phyloP scores from a whole-genome alignment of 1,284 basidiomycete species.

The Heterobasidion irregulare region DNA sequence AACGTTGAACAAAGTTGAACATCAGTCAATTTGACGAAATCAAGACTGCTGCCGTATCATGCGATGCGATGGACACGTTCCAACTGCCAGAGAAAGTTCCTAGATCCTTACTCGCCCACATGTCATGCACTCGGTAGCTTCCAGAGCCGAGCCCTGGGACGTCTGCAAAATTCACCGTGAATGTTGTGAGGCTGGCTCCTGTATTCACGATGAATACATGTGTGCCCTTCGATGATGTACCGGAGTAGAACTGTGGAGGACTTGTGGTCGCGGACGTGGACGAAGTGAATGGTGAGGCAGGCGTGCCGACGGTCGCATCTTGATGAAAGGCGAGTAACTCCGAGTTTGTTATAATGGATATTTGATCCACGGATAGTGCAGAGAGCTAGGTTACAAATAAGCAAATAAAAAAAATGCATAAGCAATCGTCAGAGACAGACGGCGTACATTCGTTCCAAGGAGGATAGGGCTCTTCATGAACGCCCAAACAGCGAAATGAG shows the following conservation, averaged over 20 bases:
- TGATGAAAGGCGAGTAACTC: slow-evolving; percentile 49
- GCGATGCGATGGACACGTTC: slow-evolving; percentile 32
- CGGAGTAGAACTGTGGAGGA: slow-evolving; percentile 44
- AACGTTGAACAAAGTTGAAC: neutral
- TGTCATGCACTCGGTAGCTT: slow-evolving; percentile 39
- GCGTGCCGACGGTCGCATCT: slow-evolving; percentile 34
- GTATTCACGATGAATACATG: slow-evolving; percentile 51
- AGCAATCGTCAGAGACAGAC: neutral
- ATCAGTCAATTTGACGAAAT: neutral
- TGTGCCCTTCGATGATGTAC: slow-evolving; percentile 36
- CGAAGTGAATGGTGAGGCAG: slow-evolving; percentile 39
- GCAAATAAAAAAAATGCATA: neutral
- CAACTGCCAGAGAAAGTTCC: slow-evolving; percentile 33
- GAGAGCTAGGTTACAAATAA: slow-evolving; percentile 25
- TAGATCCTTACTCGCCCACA: slow-evolving; percentile 41
- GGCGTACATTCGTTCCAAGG: slow-evolving; percentile 41
- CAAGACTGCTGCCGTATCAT: slow-evolving; percentile 43
- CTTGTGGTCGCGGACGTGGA: slow-evolving; percentile 29
- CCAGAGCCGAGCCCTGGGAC: slow-evolving; percentile 34
- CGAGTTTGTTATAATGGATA: slow-evolving; percentile 40
- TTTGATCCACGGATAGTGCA: slow-evolving; percentile 27
- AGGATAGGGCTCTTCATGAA: slow-evolving; percentile 52
- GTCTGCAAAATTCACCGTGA: slow-evolving; percentile 34
- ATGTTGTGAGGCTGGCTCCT: slow-evolving; percentile 26
- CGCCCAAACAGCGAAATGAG: slow-evolving; percentile 48